phyloP scores from a whole-genome alignment of 2,329 filamentous ascomycete genomes.

The Epichloe coenophiala region DNA sequence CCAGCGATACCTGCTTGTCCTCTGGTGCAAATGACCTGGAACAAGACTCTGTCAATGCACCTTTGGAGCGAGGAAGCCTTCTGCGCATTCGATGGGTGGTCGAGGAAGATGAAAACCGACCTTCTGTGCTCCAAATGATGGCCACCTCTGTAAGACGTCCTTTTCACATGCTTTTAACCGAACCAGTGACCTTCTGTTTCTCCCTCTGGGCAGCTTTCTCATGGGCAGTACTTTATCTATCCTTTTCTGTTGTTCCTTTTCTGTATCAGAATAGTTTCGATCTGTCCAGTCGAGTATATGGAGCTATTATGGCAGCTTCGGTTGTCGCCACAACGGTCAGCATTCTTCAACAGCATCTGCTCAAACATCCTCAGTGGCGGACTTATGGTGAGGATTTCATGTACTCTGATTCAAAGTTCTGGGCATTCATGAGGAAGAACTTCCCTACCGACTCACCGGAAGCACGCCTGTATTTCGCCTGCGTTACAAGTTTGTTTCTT shows the following conservation, averaged over 20 bases:
- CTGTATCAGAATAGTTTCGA: slow-evolving; percentile 58
- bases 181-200: slow-evolving; percentile 74
- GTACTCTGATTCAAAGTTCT: slow-evolving; percentile 22
- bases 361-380: slow-evolving; percentile 29
- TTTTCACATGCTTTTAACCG: slow-evolving; percentile 63
- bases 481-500: slow-evolving; percentile 59
- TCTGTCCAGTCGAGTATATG: slow-evolving; percentile 57
- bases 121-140: slow-evolving; percentile 55
- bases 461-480: slow-evolving; percentile 70
- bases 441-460: slow-evolving; percentile 51
- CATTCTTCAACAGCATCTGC: slow-evolving; percentile 58
- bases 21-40: neutral
- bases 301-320: slow-evolving; percentile 54
- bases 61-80: slow-evolving; percentile 3
- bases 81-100: slow-evolving; percentile 66
- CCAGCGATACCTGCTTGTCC: slow-evolving; percentile 3
- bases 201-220: slow-evolving; percentile 81
- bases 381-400: slow-evolving; percentile 8
- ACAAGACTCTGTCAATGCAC: neutral
- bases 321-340: slow-evolving; percentile 54
- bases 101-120: slow-evolving; percentile 62
- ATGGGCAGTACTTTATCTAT: slow-evolving; percentile 81
- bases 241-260: slow-evolving; percentile 60
- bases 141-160: slow-evolving; percentile 61
- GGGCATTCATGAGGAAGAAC: slow-evolving; percentile 29